phyloP scores from a whole-genome alignment of 148 eudicot genomes.

The Vaccinium corymbosum region DNA sequence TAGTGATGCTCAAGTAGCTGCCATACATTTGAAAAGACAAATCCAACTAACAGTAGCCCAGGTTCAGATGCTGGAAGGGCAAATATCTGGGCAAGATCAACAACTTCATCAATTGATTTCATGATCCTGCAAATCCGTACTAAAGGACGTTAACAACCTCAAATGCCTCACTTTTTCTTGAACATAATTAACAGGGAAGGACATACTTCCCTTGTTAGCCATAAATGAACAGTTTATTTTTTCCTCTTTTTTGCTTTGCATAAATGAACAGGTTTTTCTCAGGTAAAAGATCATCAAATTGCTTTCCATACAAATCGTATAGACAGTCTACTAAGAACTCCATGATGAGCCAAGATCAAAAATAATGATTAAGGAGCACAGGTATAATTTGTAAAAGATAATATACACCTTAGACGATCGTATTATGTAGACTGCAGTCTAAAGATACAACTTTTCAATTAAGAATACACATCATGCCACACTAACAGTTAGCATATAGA shows the following conservation, averaged over 20 bases:
- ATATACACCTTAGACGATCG: background rate
- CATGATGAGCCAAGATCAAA: background rate
- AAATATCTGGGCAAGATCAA: slow-evolving; percentile 64
- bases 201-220: background rate
- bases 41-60: slow-evolving; percentile 66
- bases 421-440: background rate
- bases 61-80: slow-evolving; percentile 58
- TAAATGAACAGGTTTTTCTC: background rate
- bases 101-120: slow-evolving; percentile 69
- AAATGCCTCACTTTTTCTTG: background rate
- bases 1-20: slow-evolving; percentile 81
- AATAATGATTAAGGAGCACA: background rate
- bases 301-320: background rate
- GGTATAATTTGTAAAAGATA: background rate
- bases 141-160: background rate
- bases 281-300: background rate
- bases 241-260: background rate
- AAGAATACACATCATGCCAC: slow-evolving; percentile 6
- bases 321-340: background rate
- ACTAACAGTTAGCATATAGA: background rate
- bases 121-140: slow-evolving; percentile 58
- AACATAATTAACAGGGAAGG: background rate
- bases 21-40: slow-evolving; percentile 71
- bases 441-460: background rate
- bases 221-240: background rate